Conservation (phyloP, 1,139 yeast species). For the Pichia kudriavzevii region DNA sequence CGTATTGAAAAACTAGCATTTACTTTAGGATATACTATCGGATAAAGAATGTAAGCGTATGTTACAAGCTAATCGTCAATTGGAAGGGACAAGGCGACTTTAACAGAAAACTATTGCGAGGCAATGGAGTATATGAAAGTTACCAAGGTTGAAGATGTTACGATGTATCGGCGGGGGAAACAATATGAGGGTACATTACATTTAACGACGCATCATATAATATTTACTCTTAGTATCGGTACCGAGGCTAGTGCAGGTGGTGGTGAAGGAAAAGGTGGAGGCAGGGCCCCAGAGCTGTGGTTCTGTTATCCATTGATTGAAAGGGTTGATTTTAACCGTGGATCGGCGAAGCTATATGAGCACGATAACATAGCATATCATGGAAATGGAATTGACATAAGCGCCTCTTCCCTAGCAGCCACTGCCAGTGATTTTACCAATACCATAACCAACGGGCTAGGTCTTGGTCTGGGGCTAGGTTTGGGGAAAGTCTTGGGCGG, state of each 20-base stretch:
- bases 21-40: no score
- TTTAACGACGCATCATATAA: slow-evolving; percentile 79
- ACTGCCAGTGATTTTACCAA: slow-evolving; percentile 11
- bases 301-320: slow-evolving; percentile 84
- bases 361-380: not conserved
- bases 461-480: no score
- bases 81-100: no score
- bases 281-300: slow-evolving; percentile 67
- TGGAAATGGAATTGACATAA: slow-evolving; percentile 1
- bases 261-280: slow-evolving; percentile 16
- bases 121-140: slow-evolving; percentile 51
- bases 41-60: not conserved
- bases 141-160: slow-evolving; percentile 58
- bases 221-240: slow-evolving; percentile 43
- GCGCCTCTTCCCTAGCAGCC: slow-evolving; percentile 5
- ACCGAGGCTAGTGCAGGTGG: slow-evolving; percentile 4
- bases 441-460: slow-evolving; percentile 10
- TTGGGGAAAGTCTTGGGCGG: slow-evolving; percentile 6
- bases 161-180: slow-evolving; percentile 63
- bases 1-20: no score
- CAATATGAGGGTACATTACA: slow-evolving; percentile 62
- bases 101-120: no score
- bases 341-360: slow-evolving; percentile 33
- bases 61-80: no score
- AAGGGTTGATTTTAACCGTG: slow-evolving; percentile 51